Base-by-base conservation (phyloP, 176 grass and related monocot species). In the Rhynchospora tenuis region DNA sequence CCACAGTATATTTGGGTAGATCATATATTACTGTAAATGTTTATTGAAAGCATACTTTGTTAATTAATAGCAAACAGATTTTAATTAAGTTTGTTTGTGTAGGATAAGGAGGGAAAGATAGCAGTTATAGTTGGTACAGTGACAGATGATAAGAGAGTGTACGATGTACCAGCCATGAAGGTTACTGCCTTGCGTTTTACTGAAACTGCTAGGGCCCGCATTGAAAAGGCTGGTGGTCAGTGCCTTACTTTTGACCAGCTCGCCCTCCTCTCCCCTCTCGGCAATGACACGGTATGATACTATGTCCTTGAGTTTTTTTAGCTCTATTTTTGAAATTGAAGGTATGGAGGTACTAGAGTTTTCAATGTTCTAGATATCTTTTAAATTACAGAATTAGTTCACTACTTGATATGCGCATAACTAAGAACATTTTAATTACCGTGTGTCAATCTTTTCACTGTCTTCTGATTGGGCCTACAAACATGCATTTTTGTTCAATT, bases 161-260 rank as follows among this genome's bases (percentile, higher is more conserved):
- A 93, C 10, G 87, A 97, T 45, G 83, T 97, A 56, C 94, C 94
- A 0, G 91, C 91, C 78, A 89, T 97, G 91, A 97, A 91, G 81
- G 91, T 97, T 44, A 91, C 93, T 0, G 93, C 93, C 38, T 77
- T 97, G 69, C 85, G 91, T 81, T 97, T 97, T 55, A 93, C 94
- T 0, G 91, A 97, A 86, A 97, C 94, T 9, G 94, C 89, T 1
- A 89, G 91, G 65, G 94, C 91, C 13, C 92, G 91, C 86, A 97
- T 97, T 81, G 26, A 91, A 57, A 97, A 97, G 56, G 91, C 94
- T 78, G 94, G 94, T 81, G 94, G 94, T 16, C 91, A 97, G 86
- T 97, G 94, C 89, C 86, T 93, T 47, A 93, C 94, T 13, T 97
- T 97, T n/a, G 94, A 97, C 77, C 94, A 97, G 83, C 94, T 97